Base-by-base conservation (phyloP, 345 rosid species). In the Clarkia xantiana region DNA sequence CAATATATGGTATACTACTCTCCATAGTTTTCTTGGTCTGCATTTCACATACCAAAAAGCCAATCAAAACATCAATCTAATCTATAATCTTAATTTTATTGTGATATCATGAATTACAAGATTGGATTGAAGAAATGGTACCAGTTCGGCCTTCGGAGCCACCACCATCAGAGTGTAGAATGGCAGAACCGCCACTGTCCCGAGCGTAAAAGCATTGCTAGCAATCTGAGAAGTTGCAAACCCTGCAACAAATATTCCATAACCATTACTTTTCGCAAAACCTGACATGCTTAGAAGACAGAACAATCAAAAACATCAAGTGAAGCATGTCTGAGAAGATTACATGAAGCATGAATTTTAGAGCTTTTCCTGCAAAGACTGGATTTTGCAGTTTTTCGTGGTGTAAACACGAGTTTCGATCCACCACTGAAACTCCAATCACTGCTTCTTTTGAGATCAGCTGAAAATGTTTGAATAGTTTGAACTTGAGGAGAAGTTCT, bases 131-230 rank as follows among this genome's bases (percentile, higher is more conserved):
- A 67, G 15, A 42, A 40, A 54, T 54, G 74, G 61, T 62, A 86
- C 96, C 67, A 86, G 45, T 61, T 81, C 66, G 29, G 97, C 80
- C 58, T 81, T 81, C 9, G 97, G 97, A 52, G 97, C 97, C 10
- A 79, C 66, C 36, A 90, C 82, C 97, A 90, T 90, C 42, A 90
- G 80, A 6, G 89, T 68, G 65, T 90, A 90, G 71, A 83, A 90
- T 3, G 96, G 96, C 19, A 90, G 89, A 66, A 90, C 97, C 3
- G 81, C 77, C 7, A 65, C 76, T 2, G 95, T 90, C 57, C 94
- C 97, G 56, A 75, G 53, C 0, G 86, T 76, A 64, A 90, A 90
- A 13, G 64, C 73, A 53, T 49, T 75, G 56, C 78, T 77, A 42
- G 89, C 94, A 9, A 81, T 61, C 57, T 86, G 94, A 54, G 94